Evolutionary conservation across 768 basidiomycete genomes (phyloP), one percentile per base, ranked within the genome.

Genomic region (Kwoniella dendrophila): DNA sequence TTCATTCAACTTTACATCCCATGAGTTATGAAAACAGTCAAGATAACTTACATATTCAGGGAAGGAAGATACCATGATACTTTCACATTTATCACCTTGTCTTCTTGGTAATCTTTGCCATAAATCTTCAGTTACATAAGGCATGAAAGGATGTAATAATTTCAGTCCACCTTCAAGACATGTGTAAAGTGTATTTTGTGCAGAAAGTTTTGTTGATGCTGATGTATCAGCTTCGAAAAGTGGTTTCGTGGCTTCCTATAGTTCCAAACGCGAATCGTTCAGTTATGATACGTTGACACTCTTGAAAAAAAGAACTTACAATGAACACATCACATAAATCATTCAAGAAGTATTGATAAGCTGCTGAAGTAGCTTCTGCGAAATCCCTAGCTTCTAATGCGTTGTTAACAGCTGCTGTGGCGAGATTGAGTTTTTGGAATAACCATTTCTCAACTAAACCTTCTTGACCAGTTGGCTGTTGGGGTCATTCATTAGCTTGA

Each of bases 271-370:
- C 14, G 20, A 32, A 12, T 11, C 40, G 30, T 4, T 18, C 4
- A 3, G 12, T 8, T 38, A n/a, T 7, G 47, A 34, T 14, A 27
- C 24, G 12, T 38, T 32, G 22, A 0, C 7, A 51, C 12, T 33
- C 48, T 7, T 29, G 18, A 4, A 24, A 30, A 7, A 52, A 22
- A 2, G 8, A 27, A 79, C 90, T 64, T 62, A 93, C 92, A 67
- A 99, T 97, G 81, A 94, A 99, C 26, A 99, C 93, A 76, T 99
- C 96, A 75, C 96, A 99, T n/a, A 98, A 83, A 79, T 99, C 95
- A 77, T 98, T 94, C 38, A 99, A 80, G 95, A 96, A 99, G 83
- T 96, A 98, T 72, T 90, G 90, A 81, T 98, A 86, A 0, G 85
- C 88, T 0, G 86, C 83, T 2, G 83, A 87, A 0, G 96, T 95